Percentiles rank a stretch among this genome's conserved stretches.
Evolutionary conservation across 2,329 filamentous ascomycete genomes (phyloP).

Genomic region (Zalaria sp.): DNA sequence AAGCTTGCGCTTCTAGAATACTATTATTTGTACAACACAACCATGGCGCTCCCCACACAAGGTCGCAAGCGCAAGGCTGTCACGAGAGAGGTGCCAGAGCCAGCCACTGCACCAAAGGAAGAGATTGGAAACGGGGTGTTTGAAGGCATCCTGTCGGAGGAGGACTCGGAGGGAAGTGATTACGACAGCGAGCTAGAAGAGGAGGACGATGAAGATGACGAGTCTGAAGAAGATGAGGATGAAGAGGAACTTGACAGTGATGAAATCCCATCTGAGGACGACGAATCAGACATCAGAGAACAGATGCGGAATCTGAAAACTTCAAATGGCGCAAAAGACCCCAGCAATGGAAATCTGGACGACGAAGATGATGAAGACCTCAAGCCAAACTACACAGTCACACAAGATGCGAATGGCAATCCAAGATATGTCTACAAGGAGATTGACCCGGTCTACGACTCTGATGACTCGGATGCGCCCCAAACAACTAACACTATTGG

Average conservation of each 20-base stretch:
- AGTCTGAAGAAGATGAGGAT: constrained; percentile 14
- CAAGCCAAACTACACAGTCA: constrained; percentile 42
- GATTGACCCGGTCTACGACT: constrained; percentile 89
- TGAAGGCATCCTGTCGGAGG: constrained; percentile 7
- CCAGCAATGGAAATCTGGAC: background rate
- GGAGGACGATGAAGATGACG: constrained; percentile 20
- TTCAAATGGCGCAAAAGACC: constrained; percentile 8
- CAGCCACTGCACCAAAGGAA: background rate
- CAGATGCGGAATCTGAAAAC: constrained; percentile 29
- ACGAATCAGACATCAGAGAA: constrained; percentile 27
- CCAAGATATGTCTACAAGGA: constrained; percentile 85
- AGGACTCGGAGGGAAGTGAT: constrained; percentile 11
- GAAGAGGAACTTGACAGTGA: constrained; percentile 26
- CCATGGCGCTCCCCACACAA: constrained; percentile 4
- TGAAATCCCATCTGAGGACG: constrained; percentile 24
- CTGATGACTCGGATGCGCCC: constrained; percentile 78
- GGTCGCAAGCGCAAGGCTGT: constrained; percentile 7
- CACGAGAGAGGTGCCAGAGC: constrained; percentile 3
- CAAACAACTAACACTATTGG: constrained; percentile 82
- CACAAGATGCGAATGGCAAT: constrained; percentile 79
- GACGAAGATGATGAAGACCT: constrained; percentile 12
- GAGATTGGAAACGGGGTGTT: constrained; percentile 7
- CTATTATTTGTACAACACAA: too few species aligned
- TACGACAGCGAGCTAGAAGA: constrained; percentile 13
- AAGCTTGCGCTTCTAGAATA: too few species aligned